Conservation (phyloP, 345 rosid species). For the Corymbia maculata region DNA sequence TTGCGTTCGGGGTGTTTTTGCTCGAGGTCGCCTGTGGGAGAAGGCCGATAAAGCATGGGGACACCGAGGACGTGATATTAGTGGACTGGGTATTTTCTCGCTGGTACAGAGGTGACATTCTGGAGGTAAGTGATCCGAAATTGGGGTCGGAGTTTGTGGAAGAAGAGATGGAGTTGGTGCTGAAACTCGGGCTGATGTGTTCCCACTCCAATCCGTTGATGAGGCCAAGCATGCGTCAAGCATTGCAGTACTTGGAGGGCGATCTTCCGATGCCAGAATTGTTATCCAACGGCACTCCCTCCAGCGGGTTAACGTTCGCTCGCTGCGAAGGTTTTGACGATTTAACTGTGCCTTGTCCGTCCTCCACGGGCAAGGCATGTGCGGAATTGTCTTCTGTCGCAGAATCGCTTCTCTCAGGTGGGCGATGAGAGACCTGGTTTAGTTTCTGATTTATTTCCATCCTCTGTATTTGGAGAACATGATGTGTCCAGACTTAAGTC, state of each 20-base stretch:
- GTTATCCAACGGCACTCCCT: background rate
- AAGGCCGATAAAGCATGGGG: background rate
- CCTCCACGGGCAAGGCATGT: slow-evolving; percentile 4
- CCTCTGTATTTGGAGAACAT: too few relatives aligned
- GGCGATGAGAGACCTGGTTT: background rate
- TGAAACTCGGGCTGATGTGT: background rate
- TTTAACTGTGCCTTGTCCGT: slow-evolving; percentile 21
- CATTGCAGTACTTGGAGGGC: slow-evolving; percentile 1
- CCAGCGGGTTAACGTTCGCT: slow-evolving; percentile 9
- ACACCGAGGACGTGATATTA: background rate
- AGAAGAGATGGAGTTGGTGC: background rate
- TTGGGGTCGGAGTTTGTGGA: background rate
- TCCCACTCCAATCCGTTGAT: background rate
- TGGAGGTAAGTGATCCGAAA: background rate
- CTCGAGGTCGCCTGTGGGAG: background rate
- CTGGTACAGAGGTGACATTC: background rate
- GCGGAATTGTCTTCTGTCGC: background rate
- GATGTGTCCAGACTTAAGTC: too few relatives aligned
- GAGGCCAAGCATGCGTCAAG: background rate
- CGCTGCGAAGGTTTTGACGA: slow-evolving; percentile 29
- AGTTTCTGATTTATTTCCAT: too few relatives aligned
- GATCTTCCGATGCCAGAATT: slow-evolving; percentile 26
- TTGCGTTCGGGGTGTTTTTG: accelerated
- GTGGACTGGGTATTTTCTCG: background rate
- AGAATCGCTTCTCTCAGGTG: background rate